Conservation (phyloP, 148 eudicot species). For the Rheum nobile region DNA sequence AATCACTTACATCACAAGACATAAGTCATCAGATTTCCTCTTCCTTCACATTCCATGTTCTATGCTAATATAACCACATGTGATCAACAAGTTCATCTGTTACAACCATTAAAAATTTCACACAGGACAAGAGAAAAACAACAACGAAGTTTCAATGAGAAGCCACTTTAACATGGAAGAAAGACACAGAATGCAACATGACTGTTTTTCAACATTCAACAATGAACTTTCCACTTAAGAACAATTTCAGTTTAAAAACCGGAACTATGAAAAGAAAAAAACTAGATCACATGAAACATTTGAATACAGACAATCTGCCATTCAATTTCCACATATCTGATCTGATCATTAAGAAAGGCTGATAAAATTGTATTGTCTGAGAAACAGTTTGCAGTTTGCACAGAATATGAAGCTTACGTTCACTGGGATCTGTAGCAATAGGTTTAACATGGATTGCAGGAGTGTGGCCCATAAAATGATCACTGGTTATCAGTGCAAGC, state of each 20-base stretch:
- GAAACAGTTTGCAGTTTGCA: neutral
- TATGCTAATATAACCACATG: neutral
- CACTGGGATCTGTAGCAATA: constrained; percentile 53
- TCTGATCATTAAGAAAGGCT: neutral
- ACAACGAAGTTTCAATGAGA: neutral
- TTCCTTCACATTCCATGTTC: neutral
- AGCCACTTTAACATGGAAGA: neutral
- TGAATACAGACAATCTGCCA: neutral
- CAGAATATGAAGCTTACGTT: constrained; percentile 34
- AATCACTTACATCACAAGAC: neutral
- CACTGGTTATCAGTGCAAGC: constrained; percentile 77
- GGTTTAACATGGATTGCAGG: constrained; percentile 78
- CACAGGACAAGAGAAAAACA: neutral
- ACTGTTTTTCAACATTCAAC: neutral
- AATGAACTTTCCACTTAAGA: neutral
- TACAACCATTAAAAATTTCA: neutral
- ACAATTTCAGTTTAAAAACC: neutral
- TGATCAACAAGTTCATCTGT: neutral
- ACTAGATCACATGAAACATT: neutral
- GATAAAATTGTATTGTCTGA: neutral
- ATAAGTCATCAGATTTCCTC: neutral
- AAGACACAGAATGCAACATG: neutral
- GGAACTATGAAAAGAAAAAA: neutral
- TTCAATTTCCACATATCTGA: neutral
- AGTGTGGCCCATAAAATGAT: constrained; percentile 70